Evolutionary conservation across 2,329 filamentous ascomycete species (phyloP), one percentile per base, ranked within the genome.

Genomic region (Herpotrichia juniperi): DNA sequence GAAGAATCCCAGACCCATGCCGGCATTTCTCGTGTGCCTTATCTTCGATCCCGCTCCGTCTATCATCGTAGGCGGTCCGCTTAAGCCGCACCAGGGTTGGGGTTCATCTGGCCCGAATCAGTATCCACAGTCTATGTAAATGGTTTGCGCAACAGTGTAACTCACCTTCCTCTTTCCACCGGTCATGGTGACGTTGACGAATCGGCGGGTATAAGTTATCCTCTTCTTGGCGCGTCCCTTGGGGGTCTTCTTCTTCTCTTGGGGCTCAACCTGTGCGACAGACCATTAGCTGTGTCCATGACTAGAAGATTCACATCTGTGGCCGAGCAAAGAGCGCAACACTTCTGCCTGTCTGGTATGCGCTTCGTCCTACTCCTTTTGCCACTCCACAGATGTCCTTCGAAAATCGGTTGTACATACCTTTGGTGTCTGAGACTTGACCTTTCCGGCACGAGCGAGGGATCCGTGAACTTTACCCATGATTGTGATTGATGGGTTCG

Each of bases 211-310:
- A 87, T 97, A 97, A 79, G 86, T 87, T 78, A 96, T 87, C 76
- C 93, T 87, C 92, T 97, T 97, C 83, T 94, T 91, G 71, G 93
- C 93, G 76, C 93, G 92, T 76, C 93, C 93, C 88, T 97, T 97
- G 77, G 93, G 92, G 71, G 83, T 85, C 90, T 97, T 97, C 82
- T 90, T 84, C 89, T 96, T 96, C 88, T 97, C 93, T 81, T 93
- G 89, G 54, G 84, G 81, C 81, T 94, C 90, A 79, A 93, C 89
- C 89, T 92, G 72, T 76, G 49, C 21, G 48, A 22, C 31, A 14
- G 25, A 31, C 24, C 10, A 34, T 32, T 34, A 45, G 28, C 28
- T 16, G 9, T 17, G 19, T 40, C n/a, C 14, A n/a, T 11, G 14
- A 3, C 42, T 9, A 2, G 5, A 24, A 22, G 5, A 34, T 11